Evolutionary conservation across 495 filamentous ascomycete species (phyloP).

Genomic region (Xylaria grammica): DNA sequence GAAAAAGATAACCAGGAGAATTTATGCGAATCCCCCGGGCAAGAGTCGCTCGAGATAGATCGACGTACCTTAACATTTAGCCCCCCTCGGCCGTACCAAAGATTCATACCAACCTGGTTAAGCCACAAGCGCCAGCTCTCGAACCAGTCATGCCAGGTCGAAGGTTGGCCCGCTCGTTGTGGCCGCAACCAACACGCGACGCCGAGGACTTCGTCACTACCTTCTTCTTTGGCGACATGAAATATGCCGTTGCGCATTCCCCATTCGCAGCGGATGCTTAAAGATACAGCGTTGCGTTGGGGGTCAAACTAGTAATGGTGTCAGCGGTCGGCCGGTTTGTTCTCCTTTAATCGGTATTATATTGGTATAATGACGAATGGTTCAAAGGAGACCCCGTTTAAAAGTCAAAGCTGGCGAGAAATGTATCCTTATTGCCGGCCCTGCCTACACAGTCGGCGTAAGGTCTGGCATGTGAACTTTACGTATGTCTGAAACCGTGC

Average conservation of each 20-base stretch:
- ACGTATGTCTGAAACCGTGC: slow-evolving; percentile 9
- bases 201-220: slow-evolving; percentile 57
- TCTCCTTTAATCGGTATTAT: not conserved
- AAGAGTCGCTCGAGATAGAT: slow-evolving; percentile 18
- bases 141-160: slow-evolving; percentile 60
- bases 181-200: slow-evolving; percentile 70
- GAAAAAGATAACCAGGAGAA: slow-evolving; percentile 27
- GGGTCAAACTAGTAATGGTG: slow-evolving; percentile 52
- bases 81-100: slow-evolving; percentile 67
- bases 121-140: slow-evolving; percentile 65
- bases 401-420: not conserved
- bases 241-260: slow-evolving; percentile 68
- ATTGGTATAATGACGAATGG: too few species aligned
- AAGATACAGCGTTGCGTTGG: slow-evolving; percentile 65
- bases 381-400: not conserved
- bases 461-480: slow-evolving; percentile 2
- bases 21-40: slow-evolving; percentile 24
- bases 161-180: slow-evolving; percentile 41
- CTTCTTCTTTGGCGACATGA: slow-evolving; percentile 63
- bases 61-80: slow-evolving; percentile 57
- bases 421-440: not conserved
- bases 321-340: not conserved
- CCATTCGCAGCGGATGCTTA: slow-evolving; percentile 65
- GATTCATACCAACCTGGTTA: slow-evolving; percentile 65
- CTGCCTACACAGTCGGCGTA: not conserved